Percentiles rank a stretch among this genome's conserved stretches.
These are phyloP conservation scores for Umbelopsis ramanniana DNA, from an alignment of 192 early-diverging fungal genomes.

Conservation along the genomic window DNA sequence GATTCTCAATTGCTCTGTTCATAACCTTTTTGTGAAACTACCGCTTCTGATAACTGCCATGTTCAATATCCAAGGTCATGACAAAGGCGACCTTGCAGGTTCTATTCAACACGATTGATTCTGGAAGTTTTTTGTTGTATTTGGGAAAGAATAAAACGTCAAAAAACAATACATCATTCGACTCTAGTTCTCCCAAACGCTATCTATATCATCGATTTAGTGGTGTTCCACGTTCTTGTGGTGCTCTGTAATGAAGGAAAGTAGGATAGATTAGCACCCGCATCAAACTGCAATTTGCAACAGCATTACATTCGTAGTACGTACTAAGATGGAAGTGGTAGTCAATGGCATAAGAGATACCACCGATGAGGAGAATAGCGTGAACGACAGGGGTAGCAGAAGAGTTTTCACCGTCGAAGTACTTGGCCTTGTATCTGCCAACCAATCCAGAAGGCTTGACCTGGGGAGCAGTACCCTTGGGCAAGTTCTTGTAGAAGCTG, in stretches of 20 bases:
- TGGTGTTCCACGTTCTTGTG: constrained; percentile 86
- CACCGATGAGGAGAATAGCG: constrained; percentile 60
- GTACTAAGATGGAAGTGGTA: constrained; percentile 46
- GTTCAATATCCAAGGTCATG: neutral
- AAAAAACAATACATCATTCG: neutral
- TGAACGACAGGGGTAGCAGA: constrained; percentile 68
- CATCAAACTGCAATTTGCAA: too few relatives aligned
- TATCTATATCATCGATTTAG: constrained; percentile 47
- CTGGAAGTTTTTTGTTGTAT: neutral
- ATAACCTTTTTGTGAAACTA: too few relatives aligned
- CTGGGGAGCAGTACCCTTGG: constrained; percentile 66
- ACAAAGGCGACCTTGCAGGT: neutral
- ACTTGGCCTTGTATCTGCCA: constrained; percentile 69
- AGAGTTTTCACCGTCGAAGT: constrained; percentile 76
- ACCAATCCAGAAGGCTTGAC: constrained; percentile 59
- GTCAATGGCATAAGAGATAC: constrained; percentile 67
- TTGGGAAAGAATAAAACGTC: constrained; percentile 5
- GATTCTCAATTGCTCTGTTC: too few relatives aligned
- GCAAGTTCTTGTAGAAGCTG: constrained; percentile 74
- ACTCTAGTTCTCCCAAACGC: constrained; percentile 12
- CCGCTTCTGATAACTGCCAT: too few relatives aligned
- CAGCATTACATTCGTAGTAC: neutral
- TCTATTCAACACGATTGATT: constrained; percentile 11
- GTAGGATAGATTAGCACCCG: neutral
- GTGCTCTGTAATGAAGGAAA: constrained; percentile 55